Percentiles rank a stretch among this genome's conserved stretches.
Evolutionary conservation across 257 asterid genomes (phyloP).

Genomic region (Pogostemon cablin): DNA sequence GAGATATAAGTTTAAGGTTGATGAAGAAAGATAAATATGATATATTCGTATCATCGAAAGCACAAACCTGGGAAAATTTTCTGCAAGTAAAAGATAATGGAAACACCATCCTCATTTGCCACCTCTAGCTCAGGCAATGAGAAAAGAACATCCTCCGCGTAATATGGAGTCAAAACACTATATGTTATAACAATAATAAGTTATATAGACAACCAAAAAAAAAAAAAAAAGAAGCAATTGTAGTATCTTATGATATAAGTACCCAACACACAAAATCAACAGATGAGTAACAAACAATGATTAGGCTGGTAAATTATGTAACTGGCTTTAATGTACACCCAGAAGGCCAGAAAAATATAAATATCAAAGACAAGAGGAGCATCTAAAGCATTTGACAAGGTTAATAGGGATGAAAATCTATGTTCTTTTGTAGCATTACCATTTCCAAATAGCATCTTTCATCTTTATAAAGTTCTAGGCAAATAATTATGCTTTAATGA

Average conservation of each 20-base stretch:
- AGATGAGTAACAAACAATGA: neutral
- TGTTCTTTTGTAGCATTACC: neutral
- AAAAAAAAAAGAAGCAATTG: slow-evolving; percentile 11
- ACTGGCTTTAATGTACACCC: neutral
- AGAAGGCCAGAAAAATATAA: neutral
- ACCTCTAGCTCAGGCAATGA: slow-evolving; percentile 88
- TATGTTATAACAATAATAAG: slow-evolving; percentile 26
- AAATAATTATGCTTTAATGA: neutral
- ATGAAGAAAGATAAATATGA: slow-evolving; percentile 31
- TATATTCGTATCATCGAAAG: slow-evolving; percentile 25
- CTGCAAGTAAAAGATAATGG: slow-evolving; percentile 93
- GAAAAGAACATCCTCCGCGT: slow-evolving; percentile 93
- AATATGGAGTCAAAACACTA: slow-evolving; percentile 96
- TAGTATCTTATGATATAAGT: neutral
- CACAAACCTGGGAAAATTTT: slow-evolving; percentile 93
- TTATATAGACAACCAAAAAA: slow-evolving; percentile 25
- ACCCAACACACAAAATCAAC: neutral
- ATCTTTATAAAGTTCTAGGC: neutral
- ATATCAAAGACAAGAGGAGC: neutral
- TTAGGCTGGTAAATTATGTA: neutral
- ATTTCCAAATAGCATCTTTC: neutral
- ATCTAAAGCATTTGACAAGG: slow-evolving; percentile 11
- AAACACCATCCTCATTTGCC: slow-evolving; percentile 97
- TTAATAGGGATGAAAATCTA: neutral
- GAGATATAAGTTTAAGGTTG: slow-evolving; percentile 31